Evolutionary conservation across 495 filamentous ascomycete species (phyloP).

Genomic region (Penicillium crystallinum): DNA sequence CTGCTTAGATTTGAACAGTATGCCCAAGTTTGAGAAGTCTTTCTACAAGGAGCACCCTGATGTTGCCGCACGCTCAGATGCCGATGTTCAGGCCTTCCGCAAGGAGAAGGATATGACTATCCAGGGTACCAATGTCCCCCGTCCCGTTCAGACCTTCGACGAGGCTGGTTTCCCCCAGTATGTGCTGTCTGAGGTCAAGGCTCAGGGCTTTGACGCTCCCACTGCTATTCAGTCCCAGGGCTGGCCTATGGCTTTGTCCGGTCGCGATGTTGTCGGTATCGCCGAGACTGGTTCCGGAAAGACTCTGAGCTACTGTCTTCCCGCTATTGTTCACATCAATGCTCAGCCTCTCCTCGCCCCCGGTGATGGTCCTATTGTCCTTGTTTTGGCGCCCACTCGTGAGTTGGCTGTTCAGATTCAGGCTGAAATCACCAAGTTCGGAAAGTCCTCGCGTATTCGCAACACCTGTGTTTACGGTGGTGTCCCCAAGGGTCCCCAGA

Average conservation of each 20-base stretch:
- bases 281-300: constrained; percentile 99
- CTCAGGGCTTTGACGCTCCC: constrained; percentile 86
- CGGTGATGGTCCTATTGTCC: constrained; percentile 93
- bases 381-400: constrained; percentile 92
- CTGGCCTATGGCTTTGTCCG: constrained; percentile 98
- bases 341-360: constrained; percentile 96
- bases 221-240: constrained; percentile 97
- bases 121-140: constrained; percentile 72
- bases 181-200: constrained; percentile 97
- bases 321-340: constrained; percentile 98
- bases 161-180: constrained; percentile 96
- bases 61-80: constrained; percentile 66
- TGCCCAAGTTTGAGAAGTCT: constrained; percentile 97
- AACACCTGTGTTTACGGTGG: constrained; percentile 99
- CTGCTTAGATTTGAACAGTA: constrained; percentile 58
- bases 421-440: constrained; percentile 98
- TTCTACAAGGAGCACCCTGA: constrained; percentile 94
- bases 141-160: constrained; percentile 92
- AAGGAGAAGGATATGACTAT: constrained; percentile 74
- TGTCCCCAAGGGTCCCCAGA: constrained; percentile 94
- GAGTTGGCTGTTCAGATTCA: constrained; percentile 98
- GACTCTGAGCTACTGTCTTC: constrained; percentile 96
- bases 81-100: constrained; percentile 84
- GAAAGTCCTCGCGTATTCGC: constrained; percentile 94
- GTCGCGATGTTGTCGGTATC: constrained; percentile 98